Percentiles rank a stretch among this genome's conserved stretches.
phyloP scores from a whole-genome alignment of 768 basidiomycete genomes.

The Lactarius pseudohatsudake region DNA sequence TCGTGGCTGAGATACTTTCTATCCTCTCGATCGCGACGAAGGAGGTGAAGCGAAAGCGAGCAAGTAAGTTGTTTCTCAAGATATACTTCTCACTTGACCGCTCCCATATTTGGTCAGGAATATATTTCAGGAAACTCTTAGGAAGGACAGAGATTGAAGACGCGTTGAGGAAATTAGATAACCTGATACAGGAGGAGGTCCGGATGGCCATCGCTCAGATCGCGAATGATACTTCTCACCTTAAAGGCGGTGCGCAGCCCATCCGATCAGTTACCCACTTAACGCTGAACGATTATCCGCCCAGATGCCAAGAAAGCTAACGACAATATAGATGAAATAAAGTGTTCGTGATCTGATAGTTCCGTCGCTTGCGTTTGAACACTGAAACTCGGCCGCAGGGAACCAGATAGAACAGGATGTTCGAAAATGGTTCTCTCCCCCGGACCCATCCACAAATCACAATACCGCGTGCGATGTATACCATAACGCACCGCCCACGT shows the following conservation, averaged over 20 bases:
- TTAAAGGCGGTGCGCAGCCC: neutral
- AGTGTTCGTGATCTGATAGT: neutral
- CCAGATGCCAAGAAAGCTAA: neutral
- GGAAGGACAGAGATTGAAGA: slow-evolving; percentile 11
- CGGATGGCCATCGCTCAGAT: neutral
- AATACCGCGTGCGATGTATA: neutral
- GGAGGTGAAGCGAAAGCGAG: neutral
- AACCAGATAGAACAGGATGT: neutral
- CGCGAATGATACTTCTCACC: neutral
- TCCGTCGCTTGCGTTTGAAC: too few relatives aligned
- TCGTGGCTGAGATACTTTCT: slow-evolving; percentile 5
- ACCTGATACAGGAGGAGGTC: neutral
- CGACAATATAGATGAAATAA: neutral
- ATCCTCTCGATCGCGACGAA: slow-evolving; percentile 11
- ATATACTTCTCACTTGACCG: neutral
- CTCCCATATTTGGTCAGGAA: neutral
- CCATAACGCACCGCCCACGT: neutral
- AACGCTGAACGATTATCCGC: too few relatives aligned
- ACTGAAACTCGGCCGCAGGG: neutral
- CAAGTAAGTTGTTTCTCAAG: neutral
- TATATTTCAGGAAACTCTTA: slow-evolving; percentile 2
- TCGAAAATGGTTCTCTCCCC: neutral
- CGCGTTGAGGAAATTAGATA: neutral
- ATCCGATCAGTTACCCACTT: neutral
- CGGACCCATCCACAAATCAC: neutral